Conservation (phyloP, 768 basidiomycete genomes). For the Rubroboletus satanas region DNA sequence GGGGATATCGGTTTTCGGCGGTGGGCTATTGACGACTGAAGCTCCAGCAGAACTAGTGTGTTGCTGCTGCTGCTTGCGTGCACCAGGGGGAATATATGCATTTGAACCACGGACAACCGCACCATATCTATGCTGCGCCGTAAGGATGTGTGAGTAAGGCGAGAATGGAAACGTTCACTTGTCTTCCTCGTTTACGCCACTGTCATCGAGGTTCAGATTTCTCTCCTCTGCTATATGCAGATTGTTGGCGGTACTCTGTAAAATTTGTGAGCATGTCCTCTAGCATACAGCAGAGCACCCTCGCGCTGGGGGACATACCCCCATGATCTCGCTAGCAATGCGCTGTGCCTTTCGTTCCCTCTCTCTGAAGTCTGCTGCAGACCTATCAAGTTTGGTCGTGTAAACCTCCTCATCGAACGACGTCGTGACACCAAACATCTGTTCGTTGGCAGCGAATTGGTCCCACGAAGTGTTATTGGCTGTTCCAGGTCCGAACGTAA, state of each 20-base stretch:
- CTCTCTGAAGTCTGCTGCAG: conserved; percentile 81
- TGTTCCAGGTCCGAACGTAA: conserved; percentile 61
- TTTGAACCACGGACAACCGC: conserved; percentile 85
- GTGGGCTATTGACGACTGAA: conserved; percentile 25
- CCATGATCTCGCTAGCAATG: conserved; percentile 88
- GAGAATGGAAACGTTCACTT: conserved; percentile 53
- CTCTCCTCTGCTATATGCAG: conserved; percentile 91
- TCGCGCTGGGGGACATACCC: conserved; percentile 45
- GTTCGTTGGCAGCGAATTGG: conserved; percentile 91
- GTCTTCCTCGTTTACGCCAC: conserved; percentile 88
- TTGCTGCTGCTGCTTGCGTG: conserved; percentile 50
- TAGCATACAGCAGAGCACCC: conserved; percentile 2
- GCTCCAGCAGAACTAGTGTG: conserved; percentile 22
- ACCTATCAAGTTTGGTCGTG: conserved; percentile 89
- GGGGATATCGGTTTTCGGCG: conserved; percentile 49
- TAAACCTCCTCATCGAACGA: conserved; percentile 92
- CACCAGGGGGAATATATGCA: conserved; percentile 94
- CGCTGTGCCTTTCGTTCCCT: conserved; percentile 82
- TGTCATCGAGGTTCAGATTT: conserved; percentile 57
- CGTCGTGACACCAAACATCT: conserved; percentile 87
- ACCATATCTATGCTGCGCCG: conserved; percentile 60
- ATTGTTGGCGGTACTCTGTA: conserved; percentile 63
- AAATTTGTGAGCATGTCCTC: conserved; percentile 9
- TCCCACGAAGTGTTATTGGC: conserved; percentile 64
- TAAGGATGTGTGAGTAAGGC: conserved; percentile 22